Percentiles rank a stretch among this genome's conserved stretches.
Evolutionary conservation across 306 rosid genomes (phyloP).

Genomic region (Ochetophila trinervis): DNA sequence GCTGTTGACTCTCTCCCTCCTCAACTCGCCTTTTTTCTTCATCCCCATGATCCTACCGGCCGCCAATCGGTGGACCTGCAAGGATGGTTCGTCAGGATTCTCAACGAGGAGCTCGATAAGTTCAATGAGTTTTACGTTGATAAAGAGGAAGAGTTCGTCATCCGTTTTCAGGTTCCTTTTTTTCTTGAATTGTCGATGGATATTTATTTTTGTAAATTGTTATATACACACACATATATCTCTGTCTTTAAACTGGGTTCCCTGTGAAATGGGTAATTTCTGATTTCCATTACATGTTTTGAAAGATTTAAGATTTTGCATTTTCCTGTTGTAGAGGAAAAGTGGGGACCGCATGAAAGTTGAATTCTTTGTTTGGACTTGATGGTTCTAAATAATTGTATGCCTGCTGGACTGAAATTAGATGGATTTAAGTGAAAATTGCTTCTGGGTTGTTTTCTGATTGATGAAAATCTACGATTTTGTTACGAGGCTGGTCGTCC

Average conservation of each 20-base stretch:
- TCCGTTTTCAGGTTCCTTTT: conserved; percentile 72
- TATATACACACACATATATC: background rate
- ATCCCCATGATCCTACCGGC: conserved; percentile 1
- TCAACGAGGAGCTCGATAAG: conserved; percentile 76
- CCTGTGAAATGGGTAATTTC: no score
- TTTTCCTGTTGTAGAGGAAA: background rate
- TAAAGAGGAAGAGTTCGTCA: conserved; percentile 88
- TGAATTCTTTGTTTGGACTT: background rate
- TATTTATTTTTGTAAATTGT: no score
- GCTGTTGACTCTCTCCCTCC: conserved; percentile 21
- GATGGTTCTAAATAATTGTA: background rate
- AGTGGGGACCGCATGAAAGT: background rate
- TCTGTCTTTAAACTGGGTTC: no score
- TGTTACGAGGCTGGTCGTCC: no score
- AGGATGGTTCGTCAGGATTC: conserved; percentile 73
- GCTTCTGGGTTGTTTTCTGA: background rate
- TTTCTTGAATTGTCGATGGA: conserved; percentile 4
- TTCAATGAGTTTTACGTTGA: conserved; percentile 86
- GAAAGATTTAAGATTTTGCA: background rate
- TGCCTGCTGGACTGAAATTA: background rate
- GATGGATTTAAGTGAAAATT: background rate
- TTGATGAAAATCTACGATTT: no score
- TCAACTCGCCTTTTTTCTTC: conserved; percentile 21
- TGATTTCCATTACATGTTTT: background rate
- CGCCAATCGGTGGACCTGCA: conserved; percentile 40